Evolutionary conservation across 306 rosid species (phyloP).

Genomic region (Erythrophleum fordii): DNA sequence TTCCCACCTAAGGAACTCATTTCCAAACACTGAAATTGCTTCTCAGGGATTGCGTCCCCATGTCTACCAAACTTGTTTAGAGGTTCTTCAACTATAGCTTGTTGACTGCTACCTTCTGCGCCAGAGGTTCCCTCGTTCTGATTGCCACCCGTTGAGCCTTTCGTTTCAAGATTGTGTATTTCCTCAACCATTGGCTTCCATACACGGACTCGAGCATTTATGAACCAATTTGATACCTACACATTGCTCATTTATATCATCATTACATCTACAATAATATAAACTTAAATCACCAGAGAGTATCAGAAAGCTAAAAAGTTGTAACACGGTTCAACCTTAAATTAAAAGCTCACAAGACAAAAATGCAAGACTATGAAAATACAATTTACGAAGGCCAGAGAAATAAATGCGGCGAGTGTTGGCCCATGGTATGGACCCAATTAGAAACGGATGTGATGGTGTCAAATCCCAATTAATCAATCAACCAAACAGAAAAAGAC

Average conservation of each 20-base stretch:
- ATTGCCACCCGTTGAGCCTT: constrained; percentile 47
- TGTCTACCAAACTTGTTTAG: constrained; percentile 25
- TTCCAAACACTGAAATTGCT: constrained; percentile 44
- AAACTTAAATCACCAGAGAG: background rate
- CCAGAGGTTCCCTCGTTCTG: constrained; percentile 44
- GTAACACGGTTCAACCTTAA: background rate
- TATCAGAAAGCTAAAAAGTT: background rate
- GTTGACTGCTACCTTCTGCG: constrained; percentile 44
- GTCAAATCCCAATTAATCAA: constrained; percentile 23
- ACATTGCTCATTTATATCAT: constrained; percentile 25
- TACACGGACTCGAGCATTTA: constrained; percentile 88
- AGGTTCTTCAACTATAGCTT: constrained; percentile 27
- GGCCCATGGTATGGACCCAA: constrained; percentile 3
- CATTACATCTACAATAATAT: background rate
- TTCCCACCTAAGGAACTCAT: constrained; percentile 20
- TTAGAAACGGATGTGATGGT: constrained; percentile 2
- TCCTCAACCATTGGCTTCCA: constrained; percentile 99
- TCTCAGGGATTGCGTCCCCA: constrained; percentile 32
- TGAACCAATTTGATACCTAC: constrained; percentile 95
- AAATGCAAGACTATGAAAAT: background rate
- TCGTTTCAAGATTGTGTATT: constrained; percentile 86
- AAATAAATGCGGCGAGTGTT: background rate
- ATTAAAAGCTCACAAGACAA: background rate
- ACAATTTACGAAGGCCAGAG: background rate
- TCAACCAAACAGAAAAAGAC: constrained; percentile 22